phyloP scores from a whole-genome alignment of 2,329 filamentous ascomycete species.

The Ophiostoma sp. region DNA sequence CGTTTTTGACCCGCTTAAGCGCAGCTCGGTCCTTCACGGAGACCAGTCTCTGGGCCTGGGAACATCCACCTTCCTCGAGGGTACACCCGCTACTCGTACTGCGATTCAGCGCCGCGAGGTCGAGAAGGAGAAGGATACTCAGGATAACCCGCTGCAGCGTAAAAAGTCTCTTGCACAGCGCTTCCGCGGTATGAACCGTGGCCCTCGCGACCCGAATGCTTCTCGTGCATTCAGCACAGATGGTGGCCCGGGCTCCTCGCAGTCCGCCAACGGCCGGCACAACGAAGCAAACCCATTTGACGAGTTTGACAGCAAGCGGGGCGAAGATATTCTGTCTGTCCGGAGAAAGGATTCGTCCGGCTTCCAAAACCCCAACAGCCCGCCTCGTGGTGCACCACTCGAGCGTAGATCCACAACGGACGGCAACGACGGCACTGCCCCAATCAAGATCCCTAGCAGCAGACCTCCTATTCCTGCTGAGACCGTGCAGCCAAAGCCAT shows the following conservation, averaged over 20 bases:
- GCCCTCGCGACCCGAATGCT: slow-evolving; percentile 56
- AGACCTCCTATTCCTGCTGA: slow-evolving; percentile 35
- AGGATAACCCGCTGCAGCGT: slow-evolving; percentile 61
- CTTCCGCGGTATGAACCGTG: slow-evolving; percentile 75
- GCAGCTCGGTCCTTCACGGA: slow-evolving; percentile 72
- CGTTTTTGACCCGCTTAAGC: slow-evolving; percentile 63
- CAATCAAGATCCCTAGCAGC: not conserved
- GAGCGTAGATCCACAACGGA: slow-evolving; percentile 64
- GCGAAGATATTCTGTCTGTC: slow-evolving; percentile 48
- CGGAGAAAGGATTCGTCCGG: slow-evolving; percentile 31
- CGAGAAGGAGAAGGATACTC: slow-evolving; percentile 55
- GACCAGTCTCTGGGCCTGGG: slow-evolving; percentile 78
- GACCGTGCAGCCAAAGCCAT: slow-evolving; percentile 35
- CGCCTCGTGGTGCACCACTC: slow-evolving; percentile 48
- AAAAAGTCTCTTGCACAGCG: slow-evolving; percentile 95
- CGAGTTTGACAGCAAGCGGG: slow-evolving; percentile 62
- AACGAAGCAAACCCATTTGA: slow-evolving; percentile 56
- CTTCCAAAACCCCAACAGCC: slow-evolving; percentile 43
- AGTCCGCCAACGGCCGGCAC: slow-evolving; percentile 22
- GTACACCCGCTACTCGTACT: slow-evolving; percentile 76
- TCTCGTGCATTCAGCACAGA: slow-evolving; percentile 24
- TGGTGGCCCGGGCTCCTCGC: slow-evolving; percentile 30
- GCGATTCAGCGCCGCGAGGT: slow-evolving; percentile 72
- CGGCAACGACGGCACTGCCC: slow-evolving; percentile 26
- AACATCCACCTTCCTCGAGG: slow-evolving; percentile 92